Percentiles rank a stretch among this genome's conserved stretches.
Evolutionary conservation across 495 filamentous ascomycete genomes (phyloP).

Genomic region (Penicillium taxi): DNA sequence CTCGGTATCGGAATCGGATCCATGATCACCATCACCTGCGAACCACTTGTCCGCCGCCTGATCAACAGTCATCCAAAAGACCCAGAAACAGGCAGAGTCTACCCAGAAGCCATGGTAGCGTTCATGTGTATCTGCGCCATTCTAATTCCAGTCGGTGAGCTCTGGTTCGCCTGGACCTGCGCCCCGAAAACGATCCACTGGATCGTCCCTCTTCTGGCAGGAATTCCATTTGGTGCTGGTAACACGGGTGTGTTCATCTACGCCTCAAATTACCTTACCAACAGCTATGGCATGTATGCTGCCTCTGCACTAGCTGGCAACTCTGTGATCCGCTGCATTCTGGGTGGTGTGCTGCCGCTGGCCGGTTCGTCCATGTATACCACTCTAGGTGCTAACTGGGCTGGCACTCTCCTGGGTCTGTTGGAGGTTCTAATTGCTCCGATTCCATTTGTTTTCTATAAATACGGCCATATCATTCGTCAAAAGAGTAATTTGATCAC

Average conservation of each 20-base stretch:
- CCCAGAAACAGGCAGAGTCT: constrained; percentile 55
- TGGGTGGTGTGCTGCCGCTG: constrained; percentile 67
- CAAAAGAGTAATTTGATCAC: constrained; percentile 56
- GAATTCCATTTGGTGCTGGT: constrained; percentile 71
- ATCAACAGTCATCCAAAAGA: constrained; percentile 64
- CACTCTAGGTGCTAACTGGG: constrained; percentile 66
- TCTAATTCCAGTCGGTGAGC: constrained; percentile 60
- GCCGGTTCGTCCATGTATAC: constrained; percentile 66
- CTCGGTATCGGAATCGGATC: constrained; percentile 67
- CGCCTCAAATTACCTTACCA: constrained; percentile 66
- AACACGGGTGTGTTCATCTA: constrained; percentile 78
- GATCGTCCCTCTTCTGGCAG: constrained; percentile 64
- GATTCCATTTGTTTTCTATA: constrained; percentile 74
- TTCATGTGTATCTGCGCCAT: constrained; percentile 64
- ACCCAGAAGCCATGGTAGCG: constrained; percentile 67
- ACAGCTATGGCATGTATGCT: constrained; percentile 69
- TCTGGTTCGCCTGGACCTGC: constrained; percentile 79
- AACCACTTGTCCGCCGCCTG: constrained; percentile 63
- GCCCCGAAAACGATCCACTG: constrained; percentile 64
- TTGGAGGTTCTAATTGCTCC: constrained; percentile 64
- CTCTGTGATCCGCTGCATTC: constrained; percentile 54
- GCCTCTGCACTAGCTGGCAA: constrained; percentile 75
- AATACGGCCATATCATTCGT: constrained; percentile 63
- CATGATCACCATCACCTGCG: constrained; percentile 54
- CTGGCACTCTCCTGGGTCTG: constrained; percentile 64